Evolutionary conservation across 2,329 filamentous ascomycete species (phyloP).

Genomic region (Clarireedia hainanense): DNA sequence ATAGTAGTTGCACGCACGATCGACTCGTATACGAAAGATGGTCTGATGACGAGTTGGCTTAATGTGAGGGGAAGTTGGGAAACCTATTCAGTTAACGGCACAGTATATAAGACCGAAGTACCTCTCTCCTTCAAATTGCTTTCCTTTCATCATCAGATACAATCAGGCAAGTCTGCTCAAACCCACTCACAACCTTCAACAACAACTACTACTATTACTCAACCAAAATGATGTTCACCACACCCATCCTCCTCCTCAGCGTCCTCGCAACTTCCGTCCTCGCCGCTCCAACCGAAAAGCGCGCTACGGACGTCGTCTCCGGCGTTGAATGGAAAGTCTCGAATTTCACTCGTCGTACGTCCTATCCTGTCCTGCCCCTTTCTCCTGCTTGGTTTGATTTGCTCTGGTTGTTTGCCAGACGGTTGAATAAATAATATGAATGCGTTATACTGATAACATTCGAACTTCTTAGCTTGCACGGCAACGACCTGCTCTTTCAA

Average conservation of each 20-base stretch:
- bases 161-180: neutral
- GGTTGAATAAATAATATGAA: neutral
- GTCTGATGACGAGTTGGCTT: neutral
- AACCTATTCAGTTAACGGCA: neutral
- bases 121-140: neutral
- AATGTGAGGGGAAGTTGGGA: neutral
- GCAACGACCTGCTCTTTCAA: neutral
- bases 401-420: neutral
- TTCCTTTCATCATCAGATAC: neutral
- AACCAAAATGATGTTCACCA: constrained; percentile 10
- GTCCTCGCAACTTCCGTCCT: constrained; percentile 1
- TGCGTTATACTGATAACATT: neutral
- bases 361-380: neutral
- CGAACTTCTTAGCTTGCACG: neutral
- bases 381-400: neutral
- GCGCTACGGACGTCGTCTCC: neutral
- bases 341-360: constrained; percentile 10
- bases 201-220: neutral
- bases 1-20: neutral
- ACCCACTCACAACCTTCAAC: neutral
- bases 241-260: neutral
- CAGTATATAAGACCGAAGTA: neutral
- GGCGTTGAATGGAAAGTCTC: constrained; percentile 9
- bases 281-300: neutral
- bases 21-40: neutral